These are phyloP conservation scores for Penicillium antarcticum DNA, from an alignment of 495 filamentous ascomycete species.

Conservation along the genomic window DNA sequence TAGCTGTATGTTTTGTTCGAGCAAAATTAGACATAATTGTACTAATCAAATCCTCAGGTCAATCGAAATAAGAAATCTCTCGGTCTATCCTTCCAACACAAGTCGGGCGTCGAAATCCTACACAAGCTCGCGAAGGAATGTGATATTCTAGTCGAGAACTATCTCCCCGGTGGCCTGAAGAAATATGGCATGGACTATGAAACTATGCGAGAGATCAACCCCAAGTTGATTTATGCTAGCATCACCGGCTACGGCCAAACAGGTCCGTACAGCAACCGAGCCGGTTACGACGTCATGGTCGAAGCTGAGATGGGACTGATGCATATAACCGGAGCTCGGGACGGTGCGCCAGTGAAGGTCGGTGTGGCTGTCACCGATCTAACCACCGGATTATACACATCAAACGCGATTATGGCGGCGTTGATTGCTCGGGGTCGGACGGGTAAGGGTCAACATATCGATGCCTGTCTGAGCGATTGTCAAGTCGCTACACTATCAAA, in stretches of 20 bases:
- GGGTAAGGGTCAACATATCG: slow-evolving; percentile 85
- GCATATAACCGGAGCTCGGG: slow-evolving; percentile 90
- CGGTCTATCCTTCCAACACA: slow-evolving; percentile 83
- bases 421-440: slow-evolving; percentile 66
- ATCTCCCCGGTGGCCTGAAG: slow-evolving; percentile 83
- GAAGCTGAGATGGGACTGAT: slow-evolving; percentile 97
- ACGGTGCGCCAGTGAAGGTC: slow-evolving; percentile 93
- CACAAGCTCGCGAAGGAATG: slow-evolving; percentile 79
- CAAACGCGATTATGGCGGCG: slow-evolving; percentile 94
- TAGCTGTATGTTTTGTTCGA: slow-evolving; percentile 57
- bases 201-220: slow-evolving; percentile 75
- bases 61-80: slow-evolving; percentile 97
- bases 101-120: slow-evolving; percentile 77
- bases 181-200: slow-evolving; percentile 90
- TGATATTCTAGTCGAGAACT: slow-evolving; percentile 96
- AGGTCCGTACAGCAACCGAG: slow-evolving; percentile 82
- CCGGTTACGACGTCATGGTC: slow-evolving; percentile 99
- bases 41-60: slow-evolving; percentile 50
- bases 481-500: slow-evolving; percentile 92
- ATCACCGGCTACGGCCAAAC: slow-evolving; percentile 85
- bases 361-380: slow-evolving; percentile 96
- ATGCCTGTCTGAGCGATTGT: slow-evolving; percentile 86
- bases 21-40: background rate
- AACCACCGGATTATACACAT: slow-evolving; percentile 96
- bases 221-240: slow-evolving; percentile 64